Conservation (phyloP, 345 rosid genomes). For the Gossypium rotundifolium region DNA sequence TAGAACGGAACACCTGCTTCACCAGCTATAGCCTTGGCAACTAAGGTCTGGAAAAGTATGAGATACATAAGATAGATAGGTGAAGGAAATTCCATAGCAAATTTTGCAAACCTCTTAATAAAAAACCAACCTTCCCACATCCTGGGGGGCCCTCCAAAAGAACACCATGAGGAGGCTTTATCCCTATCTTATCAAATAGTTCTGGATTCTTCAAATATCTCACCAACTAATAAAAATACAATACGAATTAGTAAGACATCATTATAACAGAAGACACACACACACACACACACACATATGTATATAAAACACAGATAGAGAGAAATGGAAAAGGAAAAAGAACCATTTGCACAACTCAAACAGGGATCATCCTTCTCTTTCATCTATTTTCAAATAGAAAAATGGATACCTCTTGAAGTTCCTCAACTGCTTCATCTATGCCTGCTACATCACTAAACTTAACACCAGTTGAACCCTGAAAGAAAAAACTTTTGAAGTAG, state of each 20-base stretch:
- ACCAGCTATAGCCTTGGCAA: constrained; percentile 96
- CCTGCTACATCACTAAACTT: constrained; percentile 91
- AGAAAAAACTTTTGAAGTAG: constrained; percentile 12
- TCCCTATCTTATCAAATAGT: constrained; percentile 86
- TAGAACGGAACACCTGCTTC: constrained; percentile 98
- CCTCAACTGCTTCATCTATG: constrained; percentile 96
- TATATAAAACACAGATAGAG: neutral
- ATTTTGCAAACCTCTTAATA: constrained; percentile 3
- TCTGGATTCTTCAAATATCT: constrained; percentile 93
- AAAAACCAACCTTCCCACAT: constrained; percentile 78
- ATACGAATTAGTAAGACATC: constrained; percentile 5
- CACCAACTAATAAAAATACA: constrained; percentile 49
- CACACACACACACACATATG: neutral
- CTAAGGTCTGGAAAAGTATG: constrained; percentile 58
- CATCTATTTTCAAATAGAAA: neutral
- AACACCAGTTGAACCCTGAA: constrained; percentile 91
- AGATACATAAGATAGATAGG: constrained; percentile 10
- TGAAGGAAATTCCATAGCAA: constrained; percentile 6
- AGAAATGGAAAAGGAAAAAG: constrained; percentile 1
- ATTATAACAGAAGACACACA: neutral
- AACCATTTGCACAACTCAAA: neutral
- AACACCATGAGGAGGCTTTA: constrained; percentile 97
- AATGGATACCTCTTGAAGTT: constrained; percentile 85
- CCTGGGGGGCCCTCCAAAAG: constrained; percentile 97
- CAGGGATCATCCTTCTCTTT: neutral